Evolutionary conservation across 2,329 filamentous ascomycete species (phyloP).

Genomic region (Microsporum audouinii): DNA sequence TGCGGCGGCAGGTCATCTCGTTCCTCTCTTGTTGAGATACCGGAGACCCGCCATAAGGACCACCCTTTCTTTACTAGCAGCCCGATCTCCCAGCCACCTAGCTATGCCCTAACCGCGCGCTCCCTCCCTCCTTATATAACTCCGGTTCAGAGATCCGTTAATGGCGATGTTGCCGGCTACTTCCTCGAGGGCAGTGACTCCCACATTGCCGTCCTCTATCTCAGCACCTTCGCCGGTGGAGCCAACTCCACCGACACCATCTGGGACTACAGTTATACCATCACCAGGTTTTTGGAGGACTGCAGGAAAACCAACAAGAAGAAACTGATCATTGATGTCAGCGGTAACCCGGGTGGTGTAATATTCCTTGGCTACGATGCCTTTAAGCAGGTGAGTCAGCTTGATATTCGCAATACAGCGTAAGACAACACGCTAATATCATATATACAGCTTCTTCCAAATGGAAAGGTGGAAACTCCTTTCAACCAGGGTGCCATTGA

Average conservation of each 20-base stretch:
- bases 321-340: constrained; percentile 55
- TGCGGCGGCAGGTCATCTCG: constrained; percentile 14
- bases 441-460: constrained; percentile 36
- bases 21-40: too few species aligned
- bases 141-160: constrained; percentile 24
- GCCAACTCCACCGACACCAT: constrained; percentile 11
- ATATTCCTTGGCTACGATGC: constrained; percentile 38
- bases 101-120: constrained; percentile 20
- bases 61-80: constrained; percentile 19
- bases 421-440: not conserved
- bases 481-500: constrained; percentile 39
- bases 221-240: constrained; percentile 28
- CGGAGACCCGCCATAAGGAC: not conserved
- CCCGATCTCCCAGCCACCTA: constrained; percentile 26
- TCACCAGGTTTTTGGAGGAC: constrained; percentile 37
- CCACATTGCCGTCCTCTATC: constrained; percentile 36
- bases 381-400: constrained; percentile 35
- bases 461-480: constrained; percentile 33
- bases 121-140: constrained; percentile 33
- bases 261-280: constrained; percentile 26
- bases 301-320: constrained; percentile 41
- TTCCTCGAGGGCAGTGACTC: constrained; percentile 31
- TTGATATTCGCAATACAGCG: not conserved
- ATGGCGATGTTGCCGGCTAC: constrained; percentile 33
- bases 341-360: constrained; percentile 49